Evolutionary conservation across 1,284 basidiomycete genomes (phyloP).

Genomic region (Moniliella sp.): DNA sequence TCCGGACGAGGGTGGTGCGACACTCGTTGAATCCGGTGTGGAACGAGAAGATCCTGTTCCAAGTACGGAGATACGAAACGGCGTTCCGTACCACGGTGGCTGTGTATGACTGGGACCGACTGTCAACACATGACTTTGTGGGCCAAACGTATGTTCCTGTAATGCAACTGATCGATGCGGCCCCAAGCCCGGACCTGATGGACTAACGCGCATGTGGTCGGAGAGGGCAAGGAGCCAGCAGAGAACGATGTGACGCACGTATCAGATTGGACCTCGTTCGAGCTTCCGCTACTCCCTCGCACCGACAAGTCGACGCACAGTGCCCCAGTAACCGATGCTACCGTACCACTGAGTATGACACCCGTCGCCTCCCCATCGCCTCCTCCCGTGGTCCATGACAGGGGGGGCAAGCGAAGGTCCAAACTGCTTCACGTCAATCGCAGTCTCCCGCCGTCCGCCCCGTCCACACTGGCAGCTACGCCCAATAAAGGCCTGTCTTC

Average conservation of each 20-base stretch:
- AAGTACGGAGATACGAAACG: constrained; percentile 68
- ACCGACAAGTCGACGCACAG: no score
- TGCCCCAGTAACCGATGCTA: constrained; percentile 8
- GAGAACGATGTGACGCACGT: constrained; percentile 3
- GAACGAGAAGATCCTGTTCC: constrained; percentile 89
- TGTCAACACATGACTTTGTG: constrained; percentile 26
- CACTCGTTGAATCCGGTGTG: constrained; percentile 57
- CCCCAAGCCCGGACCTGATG: constrained; percentile 9
- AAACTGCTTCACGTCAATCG: no score
- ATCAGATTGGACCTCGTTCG: constrained; percentile 9
- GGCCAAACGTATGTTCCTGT: constrained; percentile 13
- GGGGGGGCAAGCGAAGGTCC: no score
- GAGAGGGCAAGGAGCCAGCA: constrained; percentile 6
- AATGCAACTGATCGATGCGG: constrained; percentile 9
- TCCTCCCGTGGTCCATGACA: no score
- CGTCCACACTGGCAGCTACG: no score
- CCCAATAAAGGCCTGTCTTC: no score
- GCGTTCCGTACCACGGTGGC: constrained; percentile 27
- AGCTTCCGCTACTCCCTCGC: constrained; percentile 10
- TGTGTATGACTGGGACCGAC: constrained; percentile 31
- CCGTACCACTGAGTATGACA: no score
- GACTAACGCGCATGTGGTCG: constrained; percentile 9
- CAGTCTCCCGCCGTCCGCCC: no score
- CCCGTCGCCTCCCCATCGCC: no score
- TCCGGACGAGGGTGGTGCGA: constrained; percentile 50